A percentile compares a stretch with the other conserved stretches of the same genome.
These are phyloP conservation scores for Aphanomyces cochlioides DNA, from an alignment of 352 stramenopile species.

Conservation along the genomic window DNA sequence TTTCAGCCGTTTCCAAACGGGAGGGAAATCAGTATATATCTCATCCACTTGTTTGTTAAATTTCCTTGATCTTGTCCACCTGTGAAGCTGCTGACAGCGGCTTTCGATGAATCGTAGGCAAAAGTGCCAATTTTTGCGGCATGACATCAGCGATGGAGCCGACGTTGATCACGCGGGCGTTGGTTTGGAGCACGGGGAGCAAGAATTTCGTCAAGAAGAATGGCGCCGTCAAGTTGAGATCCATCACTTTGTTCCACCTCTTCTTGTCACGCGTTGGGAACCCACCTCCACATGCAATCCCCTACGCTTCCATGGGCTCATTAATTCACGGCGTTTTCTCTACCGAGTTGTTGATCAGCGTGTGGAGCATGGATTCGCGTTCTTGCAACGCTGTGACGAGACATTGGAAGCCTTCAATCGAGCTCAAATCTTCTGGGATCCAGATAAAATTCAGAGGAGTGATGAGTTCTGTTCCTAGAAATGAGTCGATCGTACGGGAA, in stretches of 20 bases:
- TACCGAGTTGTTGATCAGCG: conserved; percentile 95
- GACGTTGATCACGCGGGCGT: conserved; percentile 70
- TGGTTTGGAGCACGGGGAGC: conserved; percentile 78
- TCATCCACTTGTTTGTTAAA: no score
- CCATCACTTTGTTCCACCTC: conserved; percentile 89
- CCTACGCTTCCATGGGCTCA: conserved; percentile 10
- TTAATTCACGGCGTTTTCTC: conserved; percentile 38
- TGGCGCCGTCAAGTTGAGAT: conserved; percentile 92
- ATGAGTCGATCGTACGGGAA: conserved; percentile 37
- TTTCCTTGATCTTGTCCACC: no score
- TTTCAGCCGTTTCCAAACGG: no score
- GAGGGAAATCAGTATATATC: no score
- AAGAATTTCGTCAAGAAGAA: conserved; percentile 91
- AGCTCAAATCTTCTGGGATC: conserved; percentile 75
- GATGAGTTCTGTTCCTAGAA: neutral
- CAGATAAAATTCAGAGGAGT: conserved; percentile 20
- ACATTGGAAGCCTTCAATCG: conserved; percentile 69
- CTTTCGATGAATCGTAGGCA: conserved; percentile 95
- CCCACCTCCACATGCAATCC: conserved; percentile 47
- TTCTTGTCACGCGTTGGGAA: conserved; percentile 41
- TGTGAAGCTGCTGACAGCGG: conserved; percentile 92
- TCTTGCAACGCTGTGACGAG: conserved; percentile 77
- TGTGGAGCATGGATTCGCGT: conserved; percentile 72
- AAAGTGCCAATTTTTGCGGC: conserved; percentile 84
- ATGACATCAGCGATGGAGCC: conserved; percentile 71